Base-by-base conservation (phyloP, 495 filamentous ascomycete species). In the Penicillium ucsense region DNA sequence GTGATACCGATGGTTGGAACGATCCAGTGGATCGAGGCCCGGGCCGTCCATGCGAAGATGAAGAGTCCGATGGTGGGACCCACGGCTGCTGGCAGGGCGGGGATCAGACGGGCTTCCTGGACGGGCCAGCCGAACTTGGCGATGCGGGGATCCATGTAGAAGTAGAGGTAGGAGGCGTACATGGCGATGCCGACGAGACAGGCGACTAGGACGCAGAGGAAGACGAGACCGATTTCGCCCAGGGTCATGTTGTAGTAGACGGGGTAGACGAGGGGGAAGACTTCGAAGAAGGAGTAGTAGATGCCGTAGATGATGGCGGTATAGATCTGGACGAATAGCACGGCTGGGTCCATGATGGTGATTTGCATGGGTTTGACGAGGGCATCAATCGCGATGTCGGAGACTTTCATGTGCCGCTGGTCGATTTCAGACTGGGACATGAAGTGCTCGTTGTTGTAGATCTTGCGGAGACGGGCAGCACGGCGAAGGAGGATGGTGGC, bases 231-330 rank as follows among this genome's bases (percentile, higher is more conserved):
- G 47, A 76, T 64, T 49, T 77, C 51, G 40, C 84, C 83, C 27
- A 79, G 65, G 48, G 68, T 77, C 66, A 86, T 82, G 56, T 62
- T 59, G 66, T 86, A 85, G 48, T 75, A 68, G 46, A 66, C 72
- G 2, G 73, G 71, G 66, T 84, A 87, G 43, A 87, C 81, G n/a
- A 87, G 64, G 3, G 83, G 82, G 68, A 87, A 86, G 51, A 77
- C 80, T 57, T 86, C 83, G 70, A 85, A 85, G 73, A 83, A 84
- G 52, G 68, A 74, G 62, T 84, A 85, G 64, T 78, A 84, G 62
- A 84, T 84, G 31, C 73, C 79, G 63, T 84, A 83, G 48, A 78
- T 74, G 45, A 85, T 69, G 11, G 76, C 73, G 1, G 76, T 80
- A 63, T 85, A 86, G 41, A 76, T 45, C 51, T 80, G 75, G 0